Base-by-base conservation (phyloP, 306 rosid genomes). In the Quillaja saponaria region DNA sequence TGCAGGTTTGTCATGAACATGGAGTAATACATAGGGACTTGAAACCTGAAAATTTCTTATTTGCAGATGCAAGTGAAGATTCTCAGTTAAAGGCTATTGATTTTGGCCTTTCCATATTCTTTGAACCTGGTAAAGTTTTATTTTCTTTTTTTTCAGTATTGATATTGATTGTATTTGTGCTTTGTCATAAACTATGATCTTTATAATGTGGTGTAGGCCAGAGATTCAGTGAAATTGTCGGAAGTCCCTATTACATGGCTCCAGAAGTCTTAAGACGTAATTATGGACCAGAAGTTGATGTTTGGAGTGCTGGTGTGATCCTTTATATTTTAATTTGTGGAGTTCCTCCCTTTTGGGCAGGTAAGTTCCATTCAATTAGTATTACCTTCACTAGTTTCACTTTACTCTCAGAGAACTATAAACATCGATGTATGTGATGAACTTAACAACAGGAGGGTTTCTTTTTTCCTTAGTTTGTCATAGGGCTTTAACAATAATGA, bases 341-440 rank as follows among this genome's bases (percentile, higher is more conserved):
- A 50, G 96, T 92, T 76, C 98, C 98, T 64, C 98, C 98, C 34
- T 92, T 92, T 71, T 92, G 98, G 98, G 96, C 98, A 49, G 98
- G 98, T 88, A 59, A 14, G 53, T 64, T 13, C 37, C 45, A 57
- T 58, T 50, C 34, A 64, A 19, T 20, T 61, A 47, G 3, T 51
- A 6, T 31, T 13, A 14, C 8, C 7, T 14, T 13, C 9, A 35
- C 5, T 55, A n/a, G 44, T 39, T 12, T 39, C 7, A 21, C 42
- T 14, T 13, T 1, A 12, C 37, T 55, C 14, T 8, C 12, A 3
- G 44, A 55, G 39, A 17, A 56, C 14, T 17, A 3, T 56, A 13
- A 28, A 2, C 15, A 1, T n/a, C 62, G 8, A 25, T 47, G 5
- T 19, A 31, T 62, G 39, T 74, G 53, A 64, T 16, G 31, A 61